Percentiles rank a stretch among this genome's conserved stretches.
Conservation (phyloP, 2,329 filamentous ascomycete species). For the Pseudovirgaria hyperparasitica region DNA sequence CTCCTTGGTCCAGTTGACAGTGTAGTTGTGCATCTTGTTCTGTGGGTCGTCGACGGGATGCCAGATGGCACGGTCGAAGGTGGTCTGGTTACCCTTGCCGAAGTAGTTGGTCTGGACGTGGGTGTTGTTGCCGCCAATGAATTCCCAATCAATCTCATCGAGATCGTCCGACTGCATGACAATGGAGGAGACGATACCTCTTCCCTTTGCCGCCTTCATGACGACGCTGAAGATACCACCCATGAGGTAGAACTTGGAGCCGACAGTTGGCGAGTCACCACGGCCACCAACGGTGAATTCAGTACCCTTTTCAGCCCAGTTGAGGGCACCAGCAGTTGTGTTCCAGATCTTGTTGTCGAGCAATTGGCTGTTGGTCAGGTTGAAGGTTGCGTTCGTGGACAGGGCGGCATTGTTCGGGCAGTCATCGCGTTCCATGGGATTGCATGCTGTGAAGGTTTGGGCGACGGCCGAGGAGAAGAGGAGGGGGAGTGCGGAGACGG, state of each 20-base stretch:
- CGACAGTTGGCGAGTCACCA: slow-evolving; percentile 65
- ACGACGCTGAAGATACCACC: slow-evolving; percentile 39
- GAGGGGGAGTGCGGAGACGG: slow-evolving; percentile 21
- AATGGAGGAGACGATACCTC: slow-evolving; percentile 37
- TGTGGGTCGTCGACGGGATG: slow-evolving; percentile 18
- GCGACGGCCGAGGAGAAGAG: slow-evolving; percentile 39
- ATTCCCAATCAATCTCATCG: slow-evolving; percentile 43
- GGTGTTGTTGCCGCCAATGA: slow-evolving; percentile 24
- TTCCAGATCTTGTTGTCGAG: slow-evolving; percentile 43
- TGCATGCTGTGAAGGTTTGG: slow-evolving; percentile 67
- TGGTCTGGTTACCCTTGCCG: slow-evolving; percentile 41
- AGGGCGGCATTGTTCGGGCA: slow-evolving; percentile 64
- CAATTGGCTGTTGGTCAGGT: slow-evolving; percentile 43
- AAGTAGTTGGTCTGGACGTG: slow-evolving; percentile 40
- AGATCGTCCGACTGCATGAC: slow-evolving; percentile 39
- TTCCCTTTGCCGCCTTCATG: slow-evolving; percentile 34
- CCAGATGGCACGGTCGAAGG: slow-evolving; percentile 34
- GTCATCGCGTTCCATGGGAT: slow-evolving; percentile 54
- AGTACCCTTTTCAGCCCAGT: slow-evolving; percentile 51
- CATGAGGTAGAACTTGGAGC: slow-evolving; percentile 45
- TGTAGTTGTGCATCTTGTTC: slow-evolving; percentile 27
- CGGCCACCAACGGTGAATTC: slow-evolving; percentile 58
- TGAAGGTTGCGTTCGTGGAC: slow-evolving; percentile 40
- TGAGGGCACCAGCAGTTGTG: slow-evolving; percentile 51
- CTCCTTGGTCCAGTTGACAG: slow-evolving; percentile 53